Base-by-base conservation (phyloP, 78 protist species). In the Monosiga brevicollis region DNA sequence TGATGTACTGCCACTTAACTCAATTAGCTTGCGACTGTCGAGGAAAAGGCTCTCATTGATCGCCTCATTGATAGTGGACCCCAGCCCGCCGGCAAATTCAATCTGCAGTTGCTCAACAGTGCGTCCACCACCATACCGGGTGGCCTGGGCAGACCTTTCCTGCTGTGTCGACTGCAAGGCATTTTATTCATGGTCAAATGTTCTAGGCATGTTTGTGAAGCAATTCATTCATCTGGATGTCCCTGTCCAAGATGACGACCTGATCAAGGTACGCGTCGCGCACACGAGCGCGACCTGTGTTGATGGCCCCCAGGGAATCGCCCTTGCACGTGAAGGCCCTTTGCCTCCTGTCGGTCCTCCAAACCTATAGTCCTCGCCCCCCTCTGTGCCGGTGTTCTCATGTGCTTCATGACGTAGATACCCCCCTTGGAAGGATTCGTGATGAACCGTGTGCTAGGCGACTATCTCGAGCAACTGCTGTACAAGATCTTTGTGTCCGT, bases 381-480 rank as follows among this genome's bases (percentile, higher is more conserved):
- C 22, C 11, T 23, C 20, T 55, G 22, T 36, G 38, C 22, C 20
- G 11, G 11, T 42, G 11, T 36, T 80, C 20, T 42, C 39, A 35
- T 20, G 22, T 42, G 11, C 76, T 34, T 40, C 42, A n/a, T n/a
- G n/a, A n/a, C n/a, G 34, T 1, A 39, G 26, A 91, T 96, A 25
- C 98, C 97, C 2, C 97, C 97, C 0, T 86, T 96, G 34, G 87
- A 90, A 40, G 87, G 88, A 29, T 96, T 96, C 29, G 97, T 96
- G 32, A 96, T 96, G 98, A 96, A 96, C 80, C 84, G 98, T 32
- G 90, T 91, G 26, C 41, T 37, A 3, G 87, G 89, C 26, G 97
- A 95, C 39, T 87, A 55, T 41, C 80, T 95, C 54, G 98, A 96
- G 78, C 90, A 24, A 32, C 83, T 96, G 35, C 87, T 96, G 11